These are phyloP conservation scores for Astragalus glycyphyllos DNA, from an alignment of 306 rosid genomes.

Conservation along the genomic window DNA sequence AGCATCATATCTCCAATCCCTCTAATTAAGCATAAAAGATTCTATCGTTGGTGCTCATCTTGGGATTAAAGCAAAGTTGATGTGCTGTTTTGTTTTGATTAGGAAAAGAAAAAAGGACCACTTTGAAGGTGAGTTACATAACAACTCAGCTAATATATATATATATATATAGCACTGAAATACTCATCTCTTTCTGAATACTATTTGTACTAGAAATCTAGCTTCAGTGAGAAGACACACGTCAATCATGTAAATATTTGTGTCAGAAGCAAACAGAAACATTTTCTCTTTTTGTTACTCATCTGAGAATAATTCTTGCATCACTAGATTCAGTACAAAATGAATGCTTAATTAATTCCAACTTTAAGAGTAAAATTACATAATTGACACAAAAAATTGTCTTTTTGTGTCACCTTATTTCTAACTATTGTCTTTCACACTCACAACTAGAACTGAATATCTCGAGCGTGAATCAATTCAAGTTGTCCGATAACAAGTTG, in stretches of 20 bases:
- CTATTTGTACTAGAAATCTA: background rate
- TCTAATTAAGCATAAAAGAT: constrained; percentile 9
- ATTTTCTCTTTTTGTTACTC: background rate
- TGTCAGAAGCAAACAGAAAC: background rate
- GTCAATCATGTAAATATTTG: background rate
- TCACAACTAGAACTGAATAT: no score
- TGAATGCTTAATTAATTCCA: background rate
- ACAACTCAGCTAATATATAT: background rate
- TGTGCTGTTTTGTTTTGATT: constrained; percentile 27
- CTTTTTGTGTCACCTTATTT: no score
- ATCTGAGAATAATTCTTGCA: no score
- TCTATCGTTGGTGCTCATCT: constrained; percentile 46
- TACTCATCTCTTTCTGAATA: no score
- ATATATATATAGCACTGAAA: no score
- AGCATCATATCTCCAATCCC: constrained; percentile 5
- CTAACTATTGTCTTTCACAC: no score
- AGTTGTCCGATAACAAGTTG: no score
- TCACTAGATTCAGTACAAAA: background rate
- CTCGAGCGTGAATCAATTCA: no score
- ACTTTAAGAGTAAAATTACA: no score
- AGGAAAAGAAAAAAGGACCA: constrained; percentile 35
- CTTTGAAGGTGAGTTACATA: constrained; percentile 13
- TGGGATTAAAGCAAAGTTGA: constrained; percentile 47
- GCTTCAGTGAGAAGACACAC: background rate
- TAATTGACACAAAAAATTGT: no score